Conservation (phyloP, 306 rosid species). For the Pachyrhizus erosus region DNA sequence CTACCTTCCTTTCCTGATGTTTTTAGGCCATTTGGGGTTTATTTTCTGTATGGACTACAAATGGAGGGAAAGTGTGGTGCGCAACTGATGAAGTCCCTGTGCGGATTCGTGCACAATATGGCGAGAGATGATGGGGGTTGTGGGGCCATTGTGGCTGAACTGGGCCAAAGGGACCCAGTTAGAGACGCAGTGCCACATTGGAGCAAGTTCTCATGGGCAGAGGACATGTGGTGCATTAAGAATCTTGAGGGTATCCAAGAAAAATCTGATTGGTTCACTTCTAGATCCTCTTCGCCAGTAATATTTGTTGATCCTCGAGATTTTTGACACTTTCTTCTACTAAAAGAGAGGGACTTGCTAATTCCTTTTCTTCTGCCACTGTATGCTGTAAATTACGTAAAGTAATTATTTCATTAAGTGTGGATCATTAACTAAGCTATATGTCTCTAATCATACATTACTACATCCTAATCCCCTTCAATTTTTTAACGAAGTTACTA, state of each 20-base stretch:
- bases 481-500: not conserved
- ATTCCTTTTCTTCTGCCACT: not conserved
- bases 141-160: constrained; percentile 84
- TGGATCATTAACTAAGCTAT: not conserved
- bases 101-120: constrained; percentile 76
- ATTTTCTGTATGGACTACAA: constrained; percentile 76
- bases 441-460: not conserved
- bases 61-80: constrained; percentile 70
- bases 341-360: not conserved
- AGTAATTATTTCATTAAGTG: constrained; percentile 21
- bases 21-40: constrained; percentile 84
- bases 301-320: constrained; percentile 93
- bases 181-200: constrained; percentile 82
- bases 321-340: constrained; percentile 45
- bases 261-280: constrained; percentile 49
- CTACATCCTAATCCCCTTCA: not conserved
- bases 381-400: constrained; percentile 38
- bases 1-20: constrained; percentile 87
- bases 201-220: constrained; percentile 79
- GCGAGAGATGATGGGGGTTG: constrained; percentile 76
- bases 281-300: constrained; percentile 57
- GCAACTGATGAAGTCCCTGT: constrained; percentile 64
- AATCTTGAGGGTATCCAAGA: constrained; percentile 47
- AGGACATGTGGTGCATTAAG: constrained; percentile 91
- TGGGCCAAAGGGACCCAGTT: constrained; percentile 83